phyloP scores from a whole-genome alignment of 208 protist genomes.

The Paratrypanosoma confusum region DNA sequence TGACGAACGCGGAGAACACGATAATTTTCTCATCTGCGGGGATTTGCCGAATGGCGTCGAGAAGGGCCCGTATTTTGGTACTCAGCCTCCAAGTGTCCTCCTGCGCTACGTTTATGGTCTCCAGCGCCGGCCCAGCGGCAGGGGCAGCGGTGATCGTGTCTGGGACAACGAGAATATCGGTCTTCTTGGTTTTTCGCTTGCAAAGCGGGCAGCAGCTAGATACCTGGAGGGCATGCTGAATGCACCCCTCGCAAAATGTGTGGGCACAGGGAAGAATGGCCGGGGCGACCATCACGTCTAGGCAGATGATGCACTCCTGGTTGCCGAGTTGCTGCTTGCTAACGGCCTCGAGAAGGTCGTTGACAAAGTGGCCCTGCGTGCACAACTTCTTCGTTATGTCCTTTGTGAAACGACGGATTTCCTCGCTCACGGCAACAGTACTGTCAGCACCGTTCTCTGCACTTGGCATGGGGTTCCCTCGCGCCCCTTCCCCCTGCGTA shows the following conservation, averaged over 20 bases:
- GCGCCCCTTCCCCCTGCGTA: background rate
- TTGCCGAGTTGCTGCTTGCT: slow-evolving; percentile 24
- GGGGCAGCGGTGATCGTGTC: slow-evolving; percentile 12
- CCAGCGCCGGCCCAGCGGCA: background rate
- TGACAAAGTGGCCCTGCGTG: slow-evolving; percentile 26
- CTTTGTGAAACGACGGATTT: background rate
- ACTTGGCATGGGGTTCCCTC: background rate
- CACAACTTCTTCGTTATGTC: background rate
- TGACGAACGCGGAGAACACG: slow-evolving; percentile 92
- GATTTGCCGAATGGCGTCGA: slow-evolving; percentile 23
- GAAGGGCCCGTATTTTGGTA: slow-evolving; percentile 54
- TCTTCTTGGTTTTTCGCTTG: slow-evolving; percentile 16
- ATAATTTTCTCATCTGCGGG: slow-evolving; percentile 70
- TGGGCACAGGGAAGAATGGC: slow-evolving; percentile 70
- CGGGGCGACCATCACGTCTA: slow-evolving; percentile 38
- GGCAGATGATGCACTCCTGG: slow-evolving; percentile 64
- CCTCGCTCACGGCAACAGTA: background rate
- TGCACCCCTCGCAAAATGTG: slow-evolving; percentile 62
- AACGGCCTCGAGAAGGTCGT: slow-evolving; percentile 35
- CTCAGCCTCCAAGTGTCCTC: slow-evolving; percentile 11
- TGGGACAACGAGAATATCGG: slow-evolving; percentile 31
- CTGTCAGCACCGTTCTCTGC: background rate
- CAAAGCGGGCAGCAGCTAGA: slow-evolving; percentile 37
- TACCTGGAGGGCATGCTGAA: slow-evolving; percentile 31
- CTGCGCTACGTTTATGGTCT: background rate